Base-by-base conservation (phyloP, 176 grass and related monocot genomes). In the Otatea glauca region DNA sequence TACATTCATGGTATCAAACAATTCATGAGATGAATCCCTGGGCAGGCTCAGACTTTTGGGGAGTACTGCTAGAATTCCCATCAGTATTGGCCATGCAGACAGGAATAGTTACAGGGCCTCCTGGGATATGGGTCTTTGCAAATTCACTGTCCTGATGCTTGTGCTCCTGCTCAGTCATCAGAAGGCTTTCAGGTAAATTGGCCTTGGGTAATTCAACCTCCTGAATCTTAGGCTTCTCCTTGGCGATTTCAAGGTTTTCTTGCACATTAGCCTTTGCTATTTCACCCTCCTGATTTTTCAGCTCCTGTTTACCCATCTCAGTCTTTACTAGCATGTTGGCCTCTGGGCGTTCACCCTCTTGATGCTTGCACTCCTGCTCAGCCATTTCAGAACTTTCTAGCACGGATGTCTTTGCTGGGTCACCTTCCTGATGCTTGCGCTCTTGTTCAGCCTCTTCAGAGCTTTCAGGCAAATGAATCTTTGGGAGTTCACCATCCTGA, bases 21-120 rank as follows among this genome's bases (percentile, higher is more conserved):
- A 81, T 41, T 84, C 81, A 89, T 64, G 74, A 76, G 44, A 89
- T 64, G 41, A 87, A 89, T 85, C 89, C 81, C 76, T 89, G 78
- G 77, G 81, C 84, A 68, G 85, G 72, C 55, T 88, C 68, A 24
- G 89, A 72, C 68, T 91, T 89, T 78, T 83, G 63, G 37, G 84
- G 67, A 60, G 64, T 68, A 58, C 70, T 75, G 10, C 42, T 75
- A 56, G 83, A 77, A 35, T 90, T 80, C 35, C 64, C 83, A 37
- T 81, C 79, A 47, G 41, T 21, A 70, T 70, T 59, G 44, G 69
- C 75, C 29, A 55, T 51, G 59, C 65, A 74, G 64, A 88, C 60
- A 13, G 63, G 64, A 62, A 88, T 92, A 32, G 59, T 74, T 85
- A 82, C 86, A 72, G 84, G 78, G 62, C 86, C 88, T 84, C 83